A percentile compares a stretch with the other conserved stretches of the same genome.
Evolutionary conservation across 148 eudicot genomes (phyloP).

Genomic region (Drosera capensis): DNA sequence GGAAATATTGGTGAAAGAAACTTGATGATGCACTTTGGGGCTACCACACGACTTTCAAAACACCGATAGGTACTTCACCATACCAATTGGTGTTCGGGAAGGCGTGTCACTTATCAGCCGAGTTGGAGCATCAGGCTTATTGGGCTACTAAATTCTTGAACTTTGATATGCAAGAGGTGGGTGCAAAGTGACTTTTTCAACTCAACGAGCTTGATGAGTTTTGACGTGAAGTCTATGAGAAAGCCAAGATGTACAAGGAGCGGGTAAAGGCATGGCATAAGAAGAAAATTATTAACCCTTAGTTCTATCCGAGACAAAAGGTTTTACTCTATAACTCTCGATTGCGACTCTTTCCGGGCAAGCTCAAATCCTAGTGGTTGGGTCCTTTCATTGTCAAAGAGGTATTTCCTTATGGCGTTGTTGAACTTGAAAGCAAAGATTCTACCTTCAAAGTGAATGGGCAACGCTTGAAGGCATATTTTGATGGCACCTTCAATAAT

Average conservation of each 20-base stretch:
- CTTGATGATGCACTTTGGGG: constrained; percentile 6
- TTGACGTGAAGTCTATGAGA: constrained; percentile 4
- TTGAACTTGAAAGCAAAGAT: neutral
- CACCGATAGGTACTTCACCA: neutral
- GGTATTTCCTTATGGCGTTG: neutral
- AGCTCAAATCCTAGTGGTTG: constrained; percentile 1
- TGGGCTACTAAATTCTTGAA: neutral
- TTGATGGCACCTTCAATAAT: no score
- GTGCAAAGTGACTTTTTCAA: neutral
- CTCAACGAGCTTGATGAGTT: constrained; percentile 8
- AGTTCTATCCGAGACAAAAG: neutral
- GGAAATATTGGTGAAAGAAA: constrained; percentile 6
- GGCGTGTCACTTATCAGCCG: constrained; percentile 1
- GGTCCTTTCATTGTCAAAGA: constrained; percentile 1
- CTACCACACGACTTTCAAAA: constrained; percentile 5
- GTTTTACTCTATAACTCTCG: constrained; percentile 2
- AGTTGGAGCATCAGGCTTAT: constrained; percentile 4
- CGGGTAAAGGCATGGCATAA: constrained; percentile 5
- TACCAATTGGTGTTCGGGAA: no score
- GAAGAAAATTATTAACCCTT: neutral
- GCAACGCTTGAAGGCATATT: no score
- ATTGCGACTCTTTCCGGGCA: neutral
- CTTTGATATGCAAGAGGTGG: neutral
- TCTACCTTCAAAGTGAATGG: no score
- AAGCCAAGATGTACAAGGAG: constrained; percentile 1